phyloP scores from a whole-genome alignment of 208 protist species.

The Acanthamoeba healyi region DNA sequence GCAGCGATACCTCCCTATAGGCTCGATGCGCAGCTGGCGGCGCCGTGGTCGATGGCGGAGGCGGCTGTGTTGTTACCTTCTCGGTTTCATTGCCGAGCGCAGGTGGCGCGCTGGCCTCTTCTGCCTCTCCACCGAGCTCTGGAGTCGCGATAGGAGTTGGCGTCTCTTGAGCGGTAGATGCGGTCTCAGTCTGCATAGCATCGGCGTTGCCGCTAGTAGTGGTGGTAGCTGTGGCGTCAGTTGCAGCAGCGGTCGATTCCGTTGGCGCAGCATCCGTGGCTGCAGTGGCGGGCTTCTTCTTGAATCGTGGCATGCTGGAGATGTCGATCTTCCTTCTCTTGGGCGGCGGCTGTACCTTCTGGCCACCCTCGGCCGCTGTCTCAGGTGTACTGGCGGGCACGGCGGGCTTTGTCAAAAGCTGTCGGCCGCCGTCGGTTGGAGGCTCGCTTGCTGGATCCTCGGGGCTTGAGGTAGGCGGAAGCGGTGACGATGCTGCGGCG shows the following conservation, averaged over 20 bases:
- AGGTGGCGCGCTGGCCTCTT: too few relatives aligned
- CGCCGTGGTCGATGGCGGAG: not conserved
- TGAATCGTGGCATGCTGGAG: not conserved
- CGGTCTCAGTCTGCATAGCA: not conserved
- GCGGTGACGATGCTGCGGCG: not conserved
- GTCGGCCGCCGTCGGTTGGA: too few relatives aligned
- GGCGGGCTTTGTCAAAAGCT: not conserved
- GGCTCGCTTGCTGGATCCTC: too few relatives aligned
- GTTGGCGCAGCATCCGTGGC: not conserved
- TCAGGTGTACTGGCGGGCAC: too few relatives aligned
- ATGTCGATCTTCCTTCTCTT: constrained; percentile 12
- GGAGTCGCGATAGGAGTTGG: too few relatives aligned
- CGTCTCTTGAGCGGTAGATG: too few relatives aligned
- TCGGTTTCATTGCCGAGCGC: too few relatives aligned
- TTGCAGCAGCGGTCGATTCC: not conserved
- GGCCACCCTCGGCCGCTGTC: too few relatives aligned
- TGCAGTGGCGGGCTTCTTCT: not conserved
- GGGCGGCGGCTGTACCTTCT: not conserved
- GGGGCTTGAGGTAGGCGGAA: not conserved
- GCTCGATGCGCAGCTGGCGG: not conserved
- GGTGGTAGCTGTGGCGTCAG: too few relatives aligned
- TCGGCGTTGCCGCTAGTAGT: too few relatives aligned
- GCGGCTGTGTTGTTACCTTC: not conserved
- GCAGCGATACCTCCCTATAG: constrained; percentile 1
- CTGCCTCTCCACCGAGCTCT: too few relatives aligned